Evolutionary conservation across 768 basidiomycete species (phyloP).

Genomic region (Clavulina sp.): DNA sequence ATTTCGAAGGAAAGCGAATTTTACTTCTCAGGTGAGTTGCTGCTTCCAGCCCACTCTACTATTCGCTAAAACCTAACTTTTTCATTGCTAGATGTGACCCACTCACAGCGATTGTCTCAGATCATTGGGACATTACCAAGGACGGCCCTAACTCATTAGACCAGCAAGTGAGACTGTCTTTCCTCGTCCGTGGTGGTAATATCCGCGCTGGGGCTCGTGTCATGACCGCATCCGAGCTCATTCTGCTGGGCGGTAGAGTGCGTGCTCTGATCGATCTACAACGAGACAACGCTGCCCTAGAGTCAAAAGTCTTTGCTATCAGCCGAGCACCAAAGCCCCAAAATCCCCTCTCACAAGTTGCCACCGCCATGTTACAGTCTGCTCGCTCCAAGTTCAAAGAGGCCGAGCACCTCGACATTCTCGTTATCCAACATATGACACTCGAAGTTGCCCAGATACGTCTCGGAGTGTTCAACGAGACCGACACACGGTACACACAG

Average conservation of each 20-base stretch:
- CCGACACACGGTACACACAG: slow-evolving; percentile 59
- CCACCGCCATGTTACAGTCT: slow-evolving; percentile 63
- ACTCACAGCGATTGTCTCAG: slow-evolving; percentile 49
- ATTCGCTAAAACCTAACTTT: neutral
- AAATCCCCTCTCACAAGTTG: slow-evolving; percentile 71
- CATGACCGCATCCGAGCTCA: slow-evolving; percentile 58
- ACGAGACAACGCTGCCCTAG: slow-evolving; percentile 55
- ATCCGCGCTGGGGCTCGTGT: slow-evolving; percentile 52
- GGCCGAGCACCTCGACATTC: slow-evolving; percentile 35
- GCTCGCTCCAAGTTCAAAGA: slow-evolving; percentile 57
- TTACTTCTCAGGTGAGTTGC: slow-evolving; percentile 48
- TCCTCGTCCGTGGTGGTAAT: slow-evolving; percentile 52
- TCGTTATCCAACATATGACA: slow-evolving; percentile 57
- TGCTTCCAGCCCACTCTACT: slow-evolving; percentile 14
- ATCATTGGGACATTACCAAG: slow-evolving; percentile 57
- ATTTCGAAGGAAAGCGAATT: slow-evolving; percentile 60
- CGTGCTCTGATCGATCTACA: slow-evolving; percentile 54
- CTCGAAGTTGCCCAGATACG: slow-evolving; percentile 47
- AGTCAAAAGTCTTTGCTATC: slow-evolving; percentile 62
- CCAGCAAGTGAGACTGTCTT: slow-evolving; percentile 51
- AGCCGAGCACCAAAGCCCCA: slow-evolving; percentile 55
- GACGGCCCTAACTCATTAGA: slow-evolving; percentile 25
- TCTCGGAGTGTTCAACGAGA: slow-evolving; percentile 60
- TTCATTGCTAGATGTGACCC: slow-evolving; percentile 48
- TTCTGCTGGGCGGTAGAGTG: slow-evolving; percentile 60